Percentiles rank a stretch among this genome's conserved stretches.
Conservation (phyloP, 1,284 basidiomycete genomes). For the Cutaneotrichosporon sp. region DNA sequence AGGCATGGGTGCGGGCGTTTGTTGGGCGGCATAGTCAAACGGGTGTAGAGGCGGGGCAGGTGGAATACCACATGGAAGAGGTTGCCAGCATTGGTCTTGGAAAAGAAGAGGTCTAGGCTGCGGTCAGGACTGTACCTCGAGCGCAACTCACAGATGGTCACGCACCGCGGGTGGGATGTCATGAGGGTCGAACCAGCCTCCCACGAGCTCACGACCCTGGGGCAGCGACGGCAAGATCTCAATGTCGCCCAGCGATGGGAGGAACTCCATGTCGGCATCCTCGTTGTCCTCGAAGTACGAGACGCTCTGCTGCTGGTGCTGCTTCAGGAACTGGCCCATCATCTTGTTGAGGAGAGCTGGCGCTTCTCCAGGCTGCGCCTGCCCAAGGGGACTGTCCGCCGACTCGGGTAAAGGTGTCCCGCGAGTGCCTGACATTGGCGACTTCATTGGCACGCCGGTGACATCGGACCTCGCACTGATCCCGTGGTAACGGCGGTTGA, state of each 20-base stretch:
- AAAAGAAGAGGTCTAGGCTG: constrained; percentile 34
- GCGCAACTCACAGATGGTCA: constrained; percentile 36
- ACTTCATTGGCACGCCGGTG: constrained; percentile 4
- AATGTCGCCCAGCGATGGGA: constrained; percentile 5
- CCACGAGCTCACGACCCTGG: constrained; percentile 27
- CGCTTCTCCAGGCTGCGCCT: neutral
- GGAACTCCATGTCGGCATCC: neutral
- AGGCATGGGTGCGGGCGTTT: constrained; percentile 34
- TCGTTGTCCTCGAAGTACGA: constrained; percentile 7
- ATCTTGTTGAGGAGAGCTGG: constrained; percentile 4
- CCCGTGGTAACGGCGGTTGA: constrained; percentile 3
- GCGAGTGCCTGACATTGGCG: neutral
- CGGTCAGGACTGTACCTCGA: constrained; percentile 7
- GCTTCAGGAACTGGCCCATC: neutral
- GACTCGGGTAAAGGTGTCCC: neutral
- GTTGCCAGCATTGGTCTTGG: constrained; percentile 16
- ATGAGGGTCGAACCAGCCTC: constrained; percentile 43
- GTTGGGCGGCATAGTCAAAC: constrained; percentile 28
- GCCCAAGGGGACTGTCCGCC: neutral
- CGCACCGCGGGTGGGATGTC: constrained; percentile 38
- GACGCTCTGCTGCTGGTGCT: constrained; percentile 2
- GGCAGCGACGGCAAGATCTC: constrained; percentile 22
- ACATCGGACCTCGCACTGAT: constrained; percentile 5
- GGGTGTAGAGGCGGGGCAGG: constrained; percentile 32
- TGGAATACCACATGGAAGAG: constrained; percentile 24